Evolutionary conservation across 1,284 basidiomycete species (phyloP).

Genomic region (Pisolithus thermaeus): DNA sequence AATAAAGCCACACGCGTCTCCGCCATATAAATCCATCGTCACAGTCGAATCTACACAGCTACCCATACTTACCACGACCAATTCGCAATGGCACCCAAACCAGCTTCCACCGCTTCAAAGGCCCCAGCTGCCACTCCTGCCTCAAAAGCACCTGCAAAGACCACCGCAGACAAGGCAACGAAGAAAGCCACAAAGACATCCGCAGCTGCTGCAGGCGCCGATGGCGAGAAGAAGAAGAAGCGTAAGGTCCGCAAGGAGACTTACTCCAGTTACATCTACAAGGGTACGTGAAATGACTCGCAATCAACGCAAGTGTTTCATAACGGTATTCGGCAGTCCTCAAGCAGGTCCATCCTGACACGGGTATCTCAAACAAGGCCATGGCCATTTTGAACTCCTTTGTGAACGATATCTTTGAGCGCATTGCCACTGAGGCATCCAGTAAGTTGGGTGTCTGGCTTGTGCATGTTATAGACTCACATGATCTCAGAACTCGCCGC

Average conservation of each 20-base stretch:
- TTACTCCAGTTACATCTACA: constrained; percentile 90
- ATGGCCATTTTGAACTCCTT: constrained; percentile 79
- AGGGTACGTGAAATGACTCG: constrained; percentile 35
- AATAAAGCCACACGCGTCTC: constrained; percentile 40
- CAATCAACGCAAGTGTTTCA: too few species aligned
- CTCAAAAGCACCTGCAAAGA: constrained; percentile 66
- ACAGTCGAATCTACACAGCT: constrained; percentile 15
- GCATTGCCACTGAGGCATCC: constrained; percentile 71
- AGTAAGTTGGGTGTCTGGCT: constrained; percentile 36
- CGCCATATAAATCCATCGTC: constrained; percentile 24
- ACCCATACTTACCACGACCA: constrained; percentile 6
- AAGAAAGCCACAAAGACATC: constrained; percentile 57
- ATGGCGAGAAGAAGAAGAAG: constrained; percentile 80
- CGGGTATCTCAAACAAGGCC: constrained; percentile 79
- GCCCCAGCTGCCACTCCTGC: constrained; percentile 71
- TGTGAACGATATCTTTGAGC: constrained; percentile 74
- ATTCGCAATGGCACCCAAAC: constrained; percentile 42
- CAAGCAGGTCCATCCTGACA: constrained; percentile 81
- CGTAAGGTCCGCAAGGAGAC: constrained; percentile 84
- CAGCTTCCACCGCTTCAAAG: constrained; percentile 73
- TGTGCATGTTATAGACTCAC: background rate
- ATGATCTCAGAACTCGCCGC: constrained; percentile 55
- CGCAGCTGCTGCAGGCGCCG: constrained; percentile 50
- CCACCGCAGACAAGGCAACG: constrained; percentile 34
- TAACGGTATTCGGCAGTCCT: constrained; percentile 72